Conservation (phyloP, 78 protist species). For the Tieghemostelium lacteum region DNA sequence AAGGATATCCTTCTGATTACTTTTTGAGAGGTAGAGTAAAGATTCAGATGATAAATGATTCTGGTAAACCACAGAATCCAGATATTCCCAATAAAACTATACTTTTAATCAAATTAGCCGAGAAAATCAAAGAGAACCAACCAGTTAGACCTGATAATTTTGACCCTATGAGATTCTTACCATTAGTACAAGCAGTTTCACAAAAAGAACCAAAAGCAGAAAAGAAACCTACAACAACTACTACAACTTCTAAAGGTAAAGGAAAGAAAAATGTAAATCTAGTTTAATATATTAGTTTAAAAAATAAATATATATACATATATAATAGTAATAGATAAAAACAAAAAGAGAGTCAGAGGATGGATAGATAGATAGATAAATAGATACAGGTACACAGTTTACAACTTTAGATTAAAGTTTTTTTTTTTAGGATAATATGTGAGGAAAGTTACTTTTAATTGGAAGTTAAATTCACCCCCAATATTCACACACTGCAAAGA, state of each 20-base stretch:
- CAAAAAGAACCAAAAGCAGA: neutral
- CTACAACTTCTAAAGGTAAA: neutral
- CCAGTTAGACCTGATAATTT: conserved; percentile 77
- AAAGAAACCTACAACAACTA: conserved; percentile 1
- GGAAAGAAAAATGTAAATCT: neutral
- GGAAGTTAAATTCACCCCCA: too few relatives aligned
- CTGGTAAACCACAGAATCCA: conserved; percentile 2
- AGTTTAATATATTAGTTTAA: neutral
- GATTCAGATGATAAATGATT: conserved; percentile 9
- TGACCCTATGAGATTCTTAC: conserved; percentile 35
- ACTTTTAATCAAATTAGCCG: conserved; percentile 22
- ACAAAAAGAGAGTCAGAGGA: too few relatives aligned
- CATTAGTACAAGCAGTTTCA: conserved; percentile 33
- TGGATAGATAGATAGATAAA: too few relatives aligned
- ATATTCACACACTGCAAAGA: too few relatives aligned
- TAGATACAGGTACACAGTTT: too few relatives aligned
- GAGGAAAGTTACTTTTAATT: too few relatives aligned
- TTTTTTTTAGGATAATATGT: too few relatives aligned
- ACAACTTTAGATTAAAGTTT: too few relatives aligned
- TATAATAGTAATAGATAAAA: too few relatives aligned
- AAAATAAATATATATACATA: too few relatives aligned
- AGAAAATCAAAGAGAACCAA: conserved; percentile 17
- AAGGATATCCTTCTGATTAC: conserved; percentile 71
- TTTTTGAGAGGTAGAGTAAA: conserved; percentile 68
- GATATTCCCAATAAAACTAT: conserved; percentile 46